Conservation (phyloP, 805 yeast genomes). For the Spathaspora hagerdaliae region DNA sequence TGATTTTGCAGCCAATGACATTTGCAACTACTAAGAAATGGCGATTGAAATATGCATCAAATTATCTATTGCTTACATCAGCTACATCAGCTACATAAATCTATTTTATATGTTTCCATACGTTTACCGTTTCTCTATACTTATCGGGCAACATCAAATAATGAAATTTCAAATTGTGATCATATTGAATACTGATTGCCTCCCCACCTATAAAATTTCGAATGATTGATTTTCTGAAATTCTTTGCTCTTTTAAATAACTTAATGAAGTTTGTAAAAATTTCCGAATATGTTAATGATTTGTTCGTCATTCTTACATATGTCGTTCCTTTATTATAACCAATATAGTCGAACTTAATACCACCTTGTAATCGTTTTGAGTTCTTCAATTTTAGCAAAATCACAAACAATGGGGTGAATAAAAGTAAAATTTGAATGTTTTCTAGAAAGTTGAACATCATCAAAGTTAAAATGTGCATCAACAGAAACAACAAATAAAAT, state of each 20-base stretch:
- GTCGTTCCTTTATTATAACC: constrained; percentile 12
- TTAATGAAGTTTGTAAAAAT: constrained; percentile 30
- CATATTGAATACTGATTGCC: constrained; percentile 19
- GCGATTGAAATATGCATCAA: no score
- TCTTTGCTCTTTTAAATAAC: constrained; percentile 25
- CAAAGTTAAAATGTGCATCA: constrained; percentile 51
- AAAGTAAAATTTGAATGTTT: constrained; percentile 57
- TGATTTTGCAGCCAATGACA: no score
- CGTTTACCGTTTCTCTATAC: constrained; percentile 19
- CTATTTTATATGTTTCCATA: constrained; percentile 18
- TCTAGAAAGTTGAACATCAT: constrained; percentile 51
- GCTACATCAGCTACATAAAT: background rate
- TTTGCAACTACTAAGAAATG: no score
- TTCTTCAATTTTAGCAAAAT: constrained; percentile 76
- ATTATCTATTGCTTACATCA: no score
- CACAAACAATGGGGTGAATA: constrained; percentile 86
- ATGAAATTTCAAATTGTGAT: constrained; percentile 22
- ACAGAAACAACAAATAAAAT: constrained; percentile 72
- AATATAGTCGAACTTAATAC: constrained; percentile 33
- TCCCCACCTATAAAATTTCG: constrained; percentile 25
- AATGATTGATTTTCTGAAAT: constrained; percentile 20
- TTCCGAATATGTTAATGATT: constrained; percentile 33
- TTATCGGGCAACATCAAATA: constrained; percentile 35
- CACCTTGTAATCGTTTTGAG: constrained; percentile 58
- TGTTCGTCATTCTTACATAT: constrained; percentile 30